Evolutionary conservation across 768 basidiomycete species (phyloP).

Genomic region (Termitomyces sp.): DNA sequence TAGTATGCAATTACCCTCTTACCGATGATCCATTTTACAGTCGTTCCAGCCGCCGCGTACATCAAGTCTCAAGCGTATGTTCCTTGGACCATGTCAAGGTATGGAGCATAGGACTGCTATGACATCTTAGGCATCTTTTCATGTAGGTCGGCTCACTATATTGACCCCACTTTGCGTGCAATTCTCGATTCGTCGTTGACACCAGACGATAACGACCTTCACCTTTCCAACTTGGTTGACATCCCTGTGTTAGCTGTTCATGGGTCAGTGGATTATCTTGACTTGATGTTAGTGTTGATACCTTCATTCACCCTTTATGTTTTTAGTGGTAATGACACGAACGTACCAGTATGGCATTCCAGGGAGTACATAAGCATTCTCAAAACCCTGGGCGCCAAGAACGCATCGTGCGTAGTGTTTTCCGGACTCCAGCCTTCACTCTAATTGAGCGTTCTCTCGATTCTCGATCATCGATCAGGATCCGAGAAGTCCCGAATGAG

Average conservation of each 20-base stretch:
- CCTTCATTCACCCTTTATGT: neutral
- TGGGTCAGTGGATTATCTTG: constrained; percentile 50
- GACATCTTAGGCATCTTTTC: neutral
- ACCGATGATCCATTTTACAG: constrained; percentile 27
- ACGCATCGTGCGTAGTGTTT: constrained; percentile 44
- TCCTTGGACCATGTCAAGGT: constrained; percentile 65
- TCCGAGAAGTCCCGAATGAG: constrained; percentile 57
- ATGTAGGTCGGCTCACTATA: constrained; percentile 66
- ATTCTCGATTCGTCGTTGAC: constrained; percentile 74
- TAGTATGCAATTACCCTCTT: neutral
- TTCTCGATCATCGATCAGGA: constrained; percentile 36
- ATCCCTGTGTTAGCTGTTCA: constrained; percentile 74
- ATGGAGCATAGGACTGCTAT: neutral
- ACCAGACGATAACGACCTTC: constrained; percentile 85
- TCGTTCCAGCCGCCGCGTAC: constrained; percentile 77
- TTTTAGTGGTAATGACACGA: constrained; percentile 69
- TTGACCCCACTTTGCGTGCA: constrained; percentile 70
- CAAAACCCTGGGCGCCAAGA: constrained; percentile 46
- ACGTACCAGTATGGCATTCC: constrained; percentile 86
- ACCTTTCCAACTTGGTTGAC: constrained; percentile 72
- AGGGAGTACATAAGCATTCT: constrained; percentile 61
- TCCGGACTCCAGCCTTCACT: neutral
- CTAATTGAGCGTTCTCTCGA: neutral
- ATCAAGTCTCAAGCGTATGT: constrained; percentile 88
- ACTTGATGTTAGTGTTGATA: neutral